phyloP scores from a whole-genome alignment of 202 grass and related monocot species.

The Cymbopogon flexuosus region DNA sequence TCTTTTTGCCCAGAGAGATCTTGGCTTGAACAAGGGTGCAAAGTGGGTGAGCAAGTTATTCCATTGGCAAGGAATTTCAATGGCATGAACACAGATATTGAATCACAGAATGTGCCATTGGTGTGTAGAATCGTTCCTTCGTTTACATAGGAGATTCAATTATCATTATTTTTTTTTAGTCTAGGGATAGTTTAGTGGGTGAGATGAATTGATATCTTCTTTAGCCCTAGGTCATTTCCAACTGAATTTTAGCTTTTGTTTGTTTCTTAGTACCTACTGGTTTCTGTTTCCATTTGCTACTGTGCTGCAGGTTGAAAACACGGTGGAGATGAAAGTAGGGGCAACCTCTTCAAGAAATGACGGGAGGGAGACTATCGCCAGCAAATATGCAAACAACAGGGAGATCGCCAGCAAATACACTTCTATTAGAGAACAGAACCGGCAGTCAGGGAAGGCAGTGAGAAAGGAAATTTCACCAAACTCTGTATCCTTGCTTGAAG shows the following conservation, averaged over 20 bases:
- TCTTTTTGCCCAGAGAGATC: slow-evolving; percentile 67
- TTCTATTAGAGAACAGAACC: slow-evolving; percentile 64
- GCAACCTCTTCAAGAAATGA: slow-evolving; percentile 50
- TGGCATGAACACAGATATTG: slow-evolving; percentile 53
- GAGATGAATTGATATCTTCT: slow-evolving; percentile 5
- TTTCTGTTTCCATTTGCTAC: neutral
- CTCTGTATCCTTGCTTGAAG: slow-evolving; percentile 72
- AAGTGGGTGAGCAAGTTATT: slow-evolving; percentile 90
- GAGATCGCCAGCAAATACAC: slow-evolving; percentile 78
- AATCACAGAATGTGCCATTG: slow-evolving; percentile 52
- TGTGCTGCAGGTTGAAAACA: slow-evolving; percentile 51
- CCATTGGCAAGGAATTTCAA: slow-evolving; percentile 98
- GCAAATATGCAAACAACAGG: slow-evolving; percentile 49
- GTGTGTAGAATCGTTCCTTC: slow-evolving; percentile 22
- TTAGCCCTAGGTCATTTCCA: neutral
- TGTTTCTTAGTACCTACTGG: neutral
- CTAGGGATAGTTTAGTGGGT: neutral
- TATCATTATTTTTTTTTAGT: neutral
- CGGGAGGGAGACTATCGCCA: neutral
- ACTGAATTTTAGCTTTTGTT: neutral
- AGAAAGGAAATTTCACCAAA: slow-evolving; percentile 57
- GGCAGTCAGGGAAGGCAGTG: slow-evolving; percentile 36
- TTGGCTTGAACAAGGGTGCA: slow-evolving; percentile 92
- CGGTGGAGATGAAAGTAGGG: slow-evolving; percentile 51
- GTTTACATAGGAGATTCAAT: neutral